Conservation (phyloP, 148 eudicot genomes). For the Polygonum maritimum region DNA sequence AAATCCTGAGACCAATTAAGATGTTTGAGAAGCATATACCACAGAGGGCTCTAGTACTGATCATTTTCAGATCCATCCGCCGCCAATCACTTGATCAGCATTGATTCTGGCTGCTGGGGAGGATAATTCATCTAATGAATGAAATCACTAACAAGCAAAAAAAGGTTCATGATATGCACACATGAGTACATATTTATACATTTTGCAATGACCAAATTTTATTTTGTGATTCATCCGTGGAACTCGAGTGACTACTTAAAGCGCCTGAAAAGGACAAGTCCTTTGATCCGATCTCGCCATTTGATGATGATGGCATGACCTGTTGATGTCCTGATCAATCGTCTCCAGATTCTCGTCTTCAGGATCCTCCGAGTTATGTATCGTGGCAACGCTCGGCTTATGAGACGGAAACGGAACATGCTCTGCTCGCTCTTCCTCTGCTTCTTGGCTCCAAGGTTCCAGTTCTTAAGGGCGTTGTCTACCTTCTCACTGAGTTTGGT, state of each 20-base stretch:
- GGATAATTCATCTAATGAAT: neutral
- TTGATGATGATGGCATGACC: neutral
- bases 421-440: neutral
- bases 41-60: neutral
- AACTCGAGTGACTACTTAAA: neutral
- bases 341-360: neutral
- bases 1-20: neutral
- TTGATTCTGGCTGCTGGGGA: neutral
- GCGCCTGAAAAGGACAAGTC: neutral
- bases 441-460: slow-evolving; percentile 25
- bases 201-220: neutral
- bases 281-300: neutral
- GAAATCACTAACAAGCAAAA: neutral
- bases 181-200: neutral
- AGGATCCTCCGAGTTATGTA: neutral
- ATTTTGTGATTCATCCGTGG: neutral
- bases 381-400: neutral
- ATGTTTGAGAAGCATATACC: neutral
- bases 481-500: slow-evolving; percentile 36
- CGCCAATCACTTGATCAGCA: neutral
- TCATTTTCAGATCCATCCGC: neutral
- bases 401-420: neutral
- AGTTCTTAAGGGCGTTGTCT: slow-evolving; percentile 27
- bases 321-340: neutral
- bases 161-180: neutral